Evolutionary conservation across 768 basidiomycete species (phyloP).

Genomic region (Tylopilus intermedius): DNA sequence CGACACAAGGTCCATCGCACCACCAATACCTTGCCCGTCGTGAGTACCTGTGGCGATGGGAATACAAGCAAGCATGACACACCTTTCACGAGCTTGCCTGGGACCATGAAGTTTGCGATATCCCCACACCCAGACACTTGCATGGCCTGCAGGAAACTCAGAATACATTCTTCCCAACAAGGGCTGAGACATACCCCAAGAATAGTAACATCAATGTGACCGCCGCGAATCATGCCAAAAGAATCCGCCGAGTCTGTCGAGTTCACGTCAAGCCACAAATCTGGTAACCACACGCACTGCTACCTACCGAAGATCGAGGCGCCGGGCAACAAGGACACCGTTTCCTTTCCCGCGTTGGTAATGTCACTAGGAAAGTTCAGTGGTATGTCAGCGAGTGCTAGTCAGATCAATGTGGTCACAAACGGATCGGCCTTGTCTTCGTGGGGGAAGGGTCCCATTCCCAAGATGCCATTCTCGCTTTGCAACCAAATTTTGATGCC

Average conservation of each 20-base stretch:
- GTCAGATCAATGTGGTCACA: constrained; percentile 26
- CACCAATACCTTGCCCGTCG: constrained; percentile 67
- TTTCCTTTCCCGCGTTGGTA: constrained; percentile 91
- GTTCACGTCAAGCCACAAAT: constrained; percentile 21
- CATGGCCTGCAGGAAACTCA: constrained; percentile 62
- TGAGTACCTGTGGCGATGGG: constrained; percentile 33
- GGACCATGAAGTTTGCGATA: constrained; percentile 97
- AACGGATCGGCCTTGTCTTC: constrained; percentile 74
- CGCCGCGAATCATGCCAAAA: constrained; percentile 94
- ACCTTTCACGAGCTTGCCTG: constrained; percentile 85
- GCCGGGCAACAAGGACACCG: constrained; percentile 84
- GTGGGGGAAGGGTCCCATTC: constrained; percentile 82
- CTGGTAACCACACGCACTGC: constrained; percentile 42
- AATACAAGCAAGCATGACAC: constrained; percentile 2
- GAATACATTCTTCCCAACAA: constrained; percentile 20
- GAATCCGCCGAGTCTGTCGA: constrained; percentile 72
- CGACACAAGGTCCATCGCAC: constrained; percentile 92
- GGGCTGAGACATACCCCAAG: constrained; percentile 65
- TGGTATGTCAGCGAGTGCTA: constrained; percentile 3
- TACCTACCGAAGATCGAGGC: constrained; percentile 78
- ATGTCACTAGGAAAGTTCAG: constrained; percentile 51
- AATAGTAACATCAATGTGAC: constrained; percentile 88
- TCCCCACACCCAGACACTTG: constrained; percentile 87
- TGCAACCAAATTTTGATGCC: constrained; percentile 78
- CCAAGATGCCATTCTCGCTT: constrained; percentile 84